A percentile compares a stretch with the other conserved stretches of the same genome.
Conservation (phyloP, 1,139 yeast species). For the Debaryomyces robertsiae region DNA sequence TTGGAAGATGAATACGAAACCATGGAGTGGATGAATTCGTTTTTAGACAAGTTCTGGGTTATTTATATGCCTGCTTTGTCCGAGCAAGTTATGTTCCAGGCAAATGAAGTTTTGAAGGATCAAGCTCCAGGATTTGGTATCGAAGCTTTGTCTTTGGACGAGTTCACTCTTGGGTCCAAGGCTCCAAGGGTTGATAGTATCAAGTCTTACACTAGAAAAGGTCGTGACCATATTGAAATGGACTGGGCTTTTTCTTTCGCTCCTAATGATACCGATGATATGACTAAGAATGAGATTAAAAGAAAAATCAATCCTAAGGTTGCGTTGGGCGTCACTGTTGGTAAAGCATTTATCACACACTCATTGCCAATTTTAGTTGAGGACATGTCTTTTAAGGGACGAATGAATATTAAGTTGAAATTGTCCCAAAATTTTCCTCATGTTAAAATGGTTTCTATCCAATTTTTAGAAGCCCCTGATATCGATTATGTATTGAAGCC, state of each 20-base stretch:
- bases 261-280: conserved; percentile 78
- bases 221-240: conserved; percentile 71
- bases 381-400: conserved; percentile 74
- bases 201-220: conserved; percentile 69
- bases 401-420: conserved; percentile 65
- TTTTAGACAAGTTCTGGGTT: conserved; percentile 80
- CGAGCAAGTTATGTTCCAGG: conserved; percentile 69
- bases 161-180: conserved; percentile 77
- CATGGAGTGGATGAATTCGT: conserved; percentile 78
- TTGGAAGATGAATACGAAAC: conserved; percentile 67
- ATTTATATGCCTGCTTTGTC: conserved; percentile 84
- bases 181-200: conserved; percentile 75
- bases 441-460: conserved; percentile 68
- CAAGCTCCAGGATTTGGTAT: conserved; percentile 83
- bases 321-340: conserved; percentile 75
- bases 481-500: conserved; percentile 81
- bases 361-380: conserved; percentile 76
- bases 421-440: conserved; percentile 71
- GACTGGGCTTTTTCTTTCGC: conserved; percentile 82
- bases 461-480: conserved; percentile 73
- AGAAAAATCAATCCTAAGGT: conserved; percentile 77
- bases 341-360: conserved; percentile 76
- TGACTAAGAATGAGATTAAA: conserved; percentile 73
- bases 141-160: conserved; percentile 69
- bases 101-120: conserved; percentile 66